A percentile compares a stretch with the other conserved stretches of the same genome.
These are phyloP conservation scores for Platanthera zijinensis DNA, from an alignment of 106 monocot genomes.

Conservation along the genomic window DNA sequence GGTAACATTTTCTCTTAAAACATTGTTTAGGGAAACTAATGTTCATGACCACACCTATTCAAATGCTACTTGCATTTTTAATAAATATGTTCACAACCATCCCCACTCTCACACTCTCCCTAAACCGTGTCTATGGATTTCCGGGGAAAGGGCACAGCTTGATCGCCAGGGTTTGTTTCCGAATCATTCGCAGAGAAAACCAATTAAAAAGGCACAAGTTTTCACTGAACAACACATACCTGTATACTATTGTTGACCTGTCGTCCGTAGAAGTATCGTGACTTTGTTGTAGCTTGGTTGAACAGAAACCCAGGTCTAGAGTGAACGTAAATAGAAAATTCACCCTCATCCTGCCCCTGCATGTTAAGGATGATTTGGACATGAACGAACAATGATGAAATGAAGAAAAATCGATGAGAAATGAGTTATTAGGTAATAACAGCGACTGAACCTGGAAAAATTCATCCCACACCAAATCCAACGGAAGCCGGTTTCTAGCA, in stretches of 20 bases:
- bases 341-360: conserved; percentile 63
- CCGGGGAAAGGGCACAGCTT: too few relatives aligned
- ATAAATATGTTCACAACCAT: too few relatives aligned
- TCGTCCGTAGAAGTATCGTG: conserved; percentile 61
- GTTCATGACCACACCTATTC: too few relatives aligned
- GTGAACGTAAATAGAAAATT: conserved; percentile 78
- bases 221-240: conserved; percentile 24
- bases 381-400: not conserved
- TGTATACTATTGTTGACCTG: conserved; percentile 96
- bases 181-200: not conserved
- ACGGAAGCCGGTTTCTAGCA: conserved; percentile 73
- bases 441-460: conserved; percentile 55
- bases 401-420: not conserved
- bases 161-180: too few relatives aligned
- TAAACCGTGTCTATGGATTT: too few relatives aligned
- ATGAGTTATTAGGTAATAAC: not conserved
- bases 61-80: too few relatives aligned
- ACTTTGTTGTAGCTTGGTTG: conserved; percentile 56
- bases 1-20: too few relatives aligned
- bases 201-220: not conserved
- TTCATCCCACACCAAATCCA: conserved; percentile 79
- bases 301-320: conserved; percentile 85
- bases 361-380: not conserved
- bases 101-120: too few relatives aligned
- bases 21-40: too few relatives aligned